Base-by-base conservation (phyloP, 139 green algal genomes). In the Trebouxia sp. region DNA sequence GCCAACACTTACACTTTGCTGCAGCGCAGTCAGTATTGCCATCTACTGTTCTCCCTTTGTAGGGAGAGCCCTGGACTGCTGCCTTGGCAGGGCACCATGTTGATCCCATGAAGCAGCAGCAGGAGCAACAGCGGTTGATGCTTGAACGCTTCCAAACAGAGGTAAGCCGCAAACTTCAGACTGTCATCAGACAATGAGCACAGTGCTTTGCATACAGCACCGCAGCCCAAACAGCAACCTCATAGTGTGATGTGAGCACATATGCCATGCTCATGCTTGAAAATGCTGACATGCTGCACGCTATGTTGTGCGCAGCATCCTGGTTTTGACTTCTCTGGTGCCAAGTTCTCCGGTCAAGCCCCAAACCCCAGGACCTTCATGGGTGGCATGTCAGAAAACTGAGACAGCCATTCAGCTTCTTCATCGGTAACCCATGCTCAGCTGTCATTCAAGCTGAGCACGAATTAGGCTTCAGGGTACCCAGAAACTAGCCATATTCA, bases 251-350 rank as follows among this genome's bases (percentile, higher is more conserved):
- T 58, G 3, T 5, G 22, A 2, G 20, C 50, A 58, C 26, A 2
- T 22, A 58, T 58, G 3, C n/a, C n/a, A n/a, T n/a, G n/a, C n/a
- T n/a, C n/a, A n/a, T n/a, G n/a, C n/a, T n/a, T n/a, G n/a, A n/a
- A n/a, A n/a, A 53, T 14, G 3, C 14, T 53, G 47, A 53, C 15
- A 4, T 53, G 14, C 2, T 53, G 47, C 17, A 28, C 35, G 30
- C 24, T 26, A 37, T 69, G 56, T 69, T 24, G 76, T 38, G 12
- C 84, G 83, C 91, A 98, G 90, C 89, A 98, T 83, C 94, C 95
- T 0, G 95, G 95, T 4, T 98, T 98, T 88, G 95, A 98, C 79
- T 98, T 98, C 51, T 95, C 90, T 0, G 85, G 84, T 20, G 95
- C 95, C 2, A 82, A 88, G 20, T 94, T 98, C 82, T 93, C 87